Evolutionary conservation across 2,329 filamentous ascomycete species (phyloP).

Genomic region (Corinectria fuckeliana): DNA sequence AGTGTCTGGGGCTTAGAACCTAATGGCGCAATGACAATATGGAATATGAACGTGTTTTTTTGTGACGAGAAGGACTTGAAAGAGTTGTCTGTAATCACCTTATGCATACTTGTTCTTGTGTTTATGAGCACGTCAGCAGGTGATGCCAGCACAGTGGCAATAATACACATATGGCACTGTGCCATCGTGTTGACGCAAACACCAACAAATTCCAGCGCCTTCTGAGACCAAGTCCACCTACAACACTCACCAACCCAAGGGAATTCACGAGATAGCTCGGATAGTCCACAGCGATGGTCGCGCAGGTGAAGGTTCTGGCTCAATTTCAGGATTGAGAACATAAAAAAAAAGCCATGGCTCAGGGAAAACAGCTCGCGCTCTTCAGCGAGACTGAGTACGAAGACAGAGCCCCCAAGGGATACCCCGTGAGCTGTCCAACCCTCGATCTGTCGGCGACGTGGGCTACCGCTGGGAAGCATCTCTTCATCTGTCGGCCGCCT

Average conservation of each 20-base stretch:
- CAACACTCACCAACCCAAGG: background rate
- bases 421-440: slow-evolving; percentile 79
- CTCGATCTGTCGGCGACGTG: slow-evolving; percentile 81
- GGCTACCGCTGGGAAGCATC: slow-evolving; percentile 69
- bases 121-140: background rate
- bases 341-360: slow-evolving; percentile 34
- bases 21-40: slow-evolving; percentile 41
- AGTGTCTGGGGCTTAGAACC: slow-evolving; percentile 38
- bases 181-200: background rate
- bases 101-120: background rate
- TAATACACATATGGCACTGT: background rate
- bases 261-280: background rate
- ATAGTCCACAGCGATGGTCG: background rate
- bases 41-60: slow-evolving; percentile 29
- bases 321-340: slow-evolving; percentile 4
- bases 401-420: slow-evolving; percentile 59
- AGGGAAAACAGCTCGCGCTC: slow-evolving; percentile 49
- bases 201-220: background rate
- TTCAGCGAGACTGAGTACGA: slow-evolving; percentile 65
- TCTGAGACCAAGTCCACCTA: background rate
- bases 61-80: background rate
- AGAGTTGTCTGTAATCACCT: background rate
- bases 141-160: background rate
- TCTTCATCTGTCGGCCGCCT: slow-evolving; percentile 80
- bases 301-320: background rate